Evolutionary conservation across 2,329 filamentous ascomycete species (phyloP), one percentile per base, ranked within the genome.

Genomic region (Aspergillus fumigatiaffinis): DNA sequence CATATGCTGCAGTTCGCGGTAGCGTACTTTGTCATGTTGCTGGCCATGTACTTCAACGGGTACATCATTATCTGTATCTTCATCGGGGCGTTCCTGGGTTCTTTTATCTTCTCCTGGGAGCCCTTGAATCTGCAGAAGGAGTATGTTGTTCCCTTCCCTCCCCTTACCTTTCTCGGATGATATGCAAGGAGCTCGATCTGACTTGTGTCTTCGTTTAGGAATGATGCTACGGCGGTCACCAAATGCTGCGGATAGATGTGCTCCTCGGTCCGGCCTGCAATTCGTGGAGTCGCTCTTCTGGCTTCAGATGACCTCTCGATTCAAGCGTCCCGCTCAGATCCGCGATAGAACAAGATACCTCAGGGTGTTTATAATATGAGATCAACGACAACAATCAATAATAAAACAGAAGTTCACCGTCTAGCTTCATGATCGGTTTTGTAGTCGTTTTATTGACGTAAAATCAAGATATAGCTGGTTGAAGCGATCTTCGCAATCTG

Each of bases 1-100:
- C 88, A 92, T 64, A 85, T 86, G 75, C 55, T 85, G 3, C 88
- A 90, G 63, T 91, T 93, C 66, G 85, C 84, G 0, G 82, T 91
- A 1, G 89, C 88, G 2, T 94, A 93, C 71, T 85, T 93, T 64
- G 73, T 93, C 66, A 93, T 94, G 90, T 75, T 81, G 54, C 68
- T 87, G 26, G 81, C 83, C 21, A 87, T 87, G 84, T 86, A 85
- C 61, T 87, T 81, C 72, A 86, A 87, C 57, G 82, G 87, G 9
- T 94, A 91, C 73, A 82, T 94, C 61, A 90, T 94, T 71, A 87
- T 93, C 58, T 90, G 86, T 64, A 91, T 94, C 71, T 84, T 93
- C 60, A 82, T 93, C 55, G 91, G 91, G 1, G 85, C 88, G 0
- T 91, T 85, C 62, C 56, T 92, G 4, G 91, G 90, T 17, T 80